Base-by-base conservation (phyloP, 306 rosid species). In the Acacia melanoxylon region DNA sequence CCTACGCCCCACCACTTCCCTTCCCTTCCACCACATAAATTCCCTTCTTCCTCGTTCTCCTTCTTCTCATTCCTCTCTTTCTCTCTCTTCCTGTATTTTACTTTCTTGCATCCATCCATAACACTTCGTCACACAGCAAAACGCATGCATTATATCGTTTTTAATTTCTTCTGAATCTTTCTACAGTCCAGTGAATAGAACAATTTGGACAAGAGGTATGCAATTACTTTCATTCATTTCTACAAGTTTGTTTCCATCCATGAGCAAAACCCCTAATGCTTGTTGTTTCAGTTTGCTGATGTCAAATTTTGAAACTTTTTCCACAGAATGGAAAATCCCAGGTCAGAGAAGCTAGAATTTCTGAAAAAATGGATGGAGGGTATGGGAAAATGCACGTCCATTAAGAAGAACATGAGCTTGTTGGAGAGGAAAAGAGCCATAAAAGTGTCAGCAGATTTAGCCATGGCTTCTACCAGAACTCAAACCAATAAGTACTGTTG, bases 381-480 rank as follows among this genome's bases (percentile, higher is more conserved):
- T 76, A 83, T 94, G 15, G 78, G 83, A 86, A 85, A 75, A 88
- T 92, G 87, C 69, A 80, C 42, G 40, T 75, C 67, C 71, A 33
- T 90, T 17, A 88, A 87, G 42, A 88, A 87, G 42, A 86, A 63
- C 52, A 92, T 89, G 94, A 88, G 48, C 74, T 44, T 87, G 25
- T 6, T 85, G 78, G 94, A 92, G 83, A 92, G 93, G 75, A 89
- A 90, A 70, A 88, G 87, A 14, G 97, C 91, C 15, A 91, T 94
- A 84, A 94, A 94, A 87, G 66, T 87, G 0, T 86, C 96, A 0
- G 94, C 98, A 31, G 93, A 94, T 80, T 68, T 92, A 33, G 98
- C 98, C 81, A 94, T 91, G 91, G 98, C 98, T 65, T 84, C 86
- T 0, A 68, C 96, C 1, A 88, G 91, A 84, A 85, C 86, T 59